Conservation (phyloP, 352 stramenopile genomes). For the Nothophytophthora sp. region DNA sequence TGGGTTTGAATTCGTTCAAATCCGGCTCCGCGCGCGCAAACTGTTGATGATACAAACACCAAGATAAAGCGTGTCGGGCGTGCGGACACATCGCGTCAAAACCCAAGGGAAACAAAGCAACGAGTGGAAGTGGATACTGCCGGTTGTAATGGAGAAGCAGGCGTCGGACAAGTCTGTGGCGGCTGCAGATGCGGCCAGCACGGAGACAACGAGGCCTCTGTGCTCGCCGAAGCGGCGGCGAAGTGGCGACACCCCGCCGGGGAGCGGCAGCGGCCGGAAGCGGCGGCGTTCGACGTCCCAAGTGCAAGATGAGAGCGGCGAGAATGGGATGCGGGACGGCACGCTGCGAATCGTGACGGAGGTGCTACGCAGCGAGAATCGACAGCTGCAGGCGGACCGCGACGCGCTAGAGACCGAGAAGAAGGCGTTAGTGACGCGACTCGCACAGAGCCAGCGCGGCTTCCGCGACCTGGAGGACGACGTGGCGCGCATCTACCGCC, state of each 20-base stretch:
- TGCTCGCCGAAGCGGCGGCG: slow-evolving; percentile 9
- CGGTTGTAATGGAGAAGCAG: no score
- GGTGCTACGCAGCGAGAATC: slow-evolving; percentile 39
- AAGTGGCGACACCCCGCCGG: not conserved
- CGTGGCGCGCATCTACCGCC: slow-evolving; percentile 33
- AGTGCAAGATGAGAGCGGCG: no score
- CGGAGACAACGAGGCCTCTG: no score
- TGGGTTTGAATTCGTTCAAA: no score
- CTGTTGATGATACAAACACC: no score
- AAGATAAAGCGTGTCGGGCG: no score
- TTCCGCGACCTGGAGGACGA: slow-evolving; percentile 41
- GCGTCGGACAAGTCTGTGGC: no score
- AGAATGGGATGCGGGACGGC: slow-evolving; percentile 14
- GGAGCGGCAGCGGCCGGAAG: not conserved
- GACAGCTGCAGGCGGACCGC: slow-evolving; percentile 23
- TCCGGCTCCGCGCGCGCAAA: no score
- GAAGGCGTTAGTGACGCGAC: slow-evolving; percentile 6
- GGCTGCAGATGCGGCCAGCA: no score
- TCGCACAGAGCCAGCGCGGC: slow-evolving; percentile 22
- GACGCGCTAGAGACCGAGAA: slow-evolving; percentile 21
- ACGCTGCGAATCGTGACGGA: slow-evolving; percentile 43
- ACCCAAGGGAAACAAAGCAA: no score
- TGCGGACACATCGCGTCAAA: no score
- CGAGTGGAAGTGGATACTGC: no score
- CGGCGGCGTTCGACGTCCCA: slow-evolving; percentile 1